Evolutionary conservation across 2,329 filamentous ascomycete species (phyloP).

Genomic region (Ceratocystis cacaofunesta): DNA sequence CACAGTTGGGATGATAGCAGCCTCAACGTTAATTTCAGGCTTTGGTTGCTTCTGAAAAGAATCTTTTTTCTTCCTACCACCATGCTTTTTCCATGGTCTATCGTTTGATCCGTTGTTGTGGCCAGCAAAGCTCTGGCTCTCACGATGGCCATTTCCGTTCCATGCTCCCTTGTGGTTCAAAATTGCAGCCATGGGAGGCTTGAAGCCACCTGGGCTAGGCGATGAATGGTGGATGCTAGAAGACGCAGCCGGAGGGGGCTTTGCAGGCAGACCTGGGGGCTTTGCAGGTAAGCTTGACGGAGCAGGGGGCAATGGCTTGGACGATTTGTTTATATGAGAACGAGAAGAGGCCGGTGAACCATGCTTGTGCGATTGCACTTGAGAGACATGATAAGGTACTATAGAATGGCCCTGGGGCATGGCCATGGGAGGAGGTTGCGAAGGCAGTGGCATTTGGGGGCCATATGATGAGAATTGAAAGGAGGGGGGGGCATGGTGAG

Average conservation of each 20-base stretch:
- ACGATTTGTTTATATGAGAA: not conserved
- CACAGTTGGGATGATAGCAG: not conserved
- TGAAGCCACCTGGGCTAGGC: not conserved
- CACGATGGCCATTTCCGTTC: not conserved
- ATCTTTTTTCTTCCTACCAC: not conserved
- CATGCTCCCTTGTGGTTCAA: not conserved
- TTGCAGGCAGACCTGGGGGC: slow-evolving; percentile 9
- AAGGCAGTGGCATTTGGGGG: not conserved
- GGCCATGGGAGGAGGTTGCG: not conserved
- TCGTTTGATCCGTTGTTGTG: not conserved
- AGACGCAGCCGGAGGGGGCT: not conserved
- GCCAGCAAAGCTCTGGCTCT: not conserved
- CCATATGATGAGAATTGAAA: not conserved
- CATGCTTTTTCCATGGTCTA: slow-evolving; percentile 4
- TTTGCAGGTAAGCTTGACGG: slow-evolving; percentile 11
- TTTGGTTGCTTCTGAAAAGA: not conserved
- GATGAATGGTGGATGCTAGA: not conserved
- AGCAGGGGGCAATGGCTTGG: slow-evolving; percentile 1
- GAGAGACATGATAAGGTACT: not conserved
- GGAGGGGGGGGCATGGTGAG: not conserved
- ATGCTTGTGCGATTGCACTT: not conserved
- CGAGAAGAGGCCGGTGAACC: not conserved
- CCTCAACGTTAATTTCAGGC: not conserved
- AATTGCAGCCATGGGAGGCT: not conserved
- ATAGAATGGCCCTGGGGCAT: not conserved